Base-by-base conservation (phyloP, 768 basidiomycete species). In the Mycena belliarum region DNA sequence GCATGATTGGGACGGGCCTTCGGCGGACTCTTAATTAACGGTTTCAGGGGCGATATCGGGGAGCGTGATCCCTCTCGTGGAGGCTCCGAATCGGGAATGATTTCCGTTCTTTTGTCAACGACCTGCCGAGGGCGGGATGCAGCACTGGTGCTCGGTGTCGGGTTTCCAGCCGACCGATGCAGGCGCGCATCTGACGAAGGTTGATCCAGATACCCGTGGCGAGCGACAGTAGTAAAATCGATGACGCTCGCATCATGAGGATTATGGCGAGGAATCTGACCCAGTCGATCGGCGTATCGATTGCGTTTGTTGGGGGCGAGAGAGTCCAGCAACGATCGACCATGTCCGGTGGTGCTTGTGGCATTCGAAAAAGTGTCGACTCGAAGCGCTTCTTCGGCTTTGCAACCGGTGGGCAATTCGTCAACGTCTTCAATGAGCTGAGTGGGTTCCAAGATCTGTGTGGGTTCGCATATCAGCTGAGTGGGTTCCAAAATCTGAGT, bases 41-140 rank as follows among this genome's bases (percentile, higher is more conserved):
- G 43, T 15, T 58, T 57, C 44, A 68, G 3, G 49, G 52, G 32
- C 38, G 29, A 23, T 18, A 50, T 25, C 14, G 57, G 57, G 23
- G 49, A 38, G 20, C 46, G 32, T 8, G 53, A 51, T 15, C 28
- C 43, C 26, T 72, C 76, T 26, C 73, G 74, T 20, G 72, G 67
- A 45, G 83, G 80, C 60, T 88, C 87, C 3, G 87, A 88, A 65
- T 88, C 88, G 3, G 87, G 85, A 16, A 89, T 75, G 49, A 86
- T 53, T 29, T 83, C 83, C 63, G 79, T 61, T 76, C 77, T 38
- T 65, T 57, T 38, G 50, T 50, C 26, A 44, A 32, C 48, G 11
- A 62, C 43, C n/a, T 21, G 52, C 41, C 55, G 57, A 41, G 40
- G 51, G 25, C 60, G 49, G 12, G 59, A 26, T 4, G 47, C 28